Evolutionary conservation across 169 alveolate species (phyloP).

Genomic region (Cryptosporidium bovis): DNA sequence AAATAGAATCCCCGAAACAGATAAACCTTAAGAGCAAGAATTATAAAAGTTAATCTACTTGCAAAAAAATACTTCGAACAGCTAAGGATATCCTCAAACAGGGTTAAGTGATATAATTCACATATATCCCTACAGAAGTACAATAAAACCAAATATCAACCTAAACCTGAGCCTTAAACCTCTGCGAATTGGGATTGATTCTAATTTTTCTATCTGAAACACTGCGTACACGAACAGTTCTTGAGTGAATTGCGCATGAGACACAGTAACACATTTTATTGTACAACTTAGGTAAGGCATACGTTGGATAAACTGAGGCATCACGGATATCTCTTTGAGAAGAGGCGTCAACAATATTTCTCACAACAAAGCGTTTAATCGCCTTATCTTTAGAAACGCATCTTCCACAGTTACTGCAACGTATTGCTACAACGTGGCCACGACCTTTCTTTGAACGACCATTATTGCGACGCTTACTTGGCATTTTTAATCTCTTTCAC

Average conservation of each 20-base stretch:
- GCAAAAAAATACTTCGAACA: neutral
- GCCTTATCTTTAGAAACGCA: constrained; percentile 99
- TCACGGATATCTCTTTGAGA: constrained; percentile 98
- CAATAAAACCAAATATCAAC: neutral
- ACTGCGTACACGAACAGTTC: constrained; percentile 96
- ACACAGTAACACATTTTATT: constrained; percentile 99
- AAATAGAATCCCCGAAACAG: no score
- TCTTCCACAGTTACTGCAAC: constrained; percentile 99
- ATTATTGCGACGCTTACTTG: constrained; percentile 98
- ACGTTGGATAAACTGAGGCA: constrained; percentile 91
- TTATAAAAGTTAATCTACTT: neutral
- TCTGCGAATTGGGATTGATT: constrained; percentile 74
- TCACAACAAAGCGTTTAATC: constrained; percentile 96
- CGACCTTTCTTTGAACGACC: constrained; percentile 99
- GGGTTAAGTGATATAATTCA: neutral
- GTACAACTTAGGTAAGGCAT: constrained; percentile 90
- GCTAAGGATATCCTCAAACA: neutral
- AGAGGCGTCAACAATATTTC: constrained; percentile 98
- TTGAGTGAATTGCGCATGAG: constrained; percentile 99
- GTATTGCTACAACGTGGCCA: constrained; percentile 96
- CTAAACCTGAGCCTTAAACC: constrained; percentile 69
- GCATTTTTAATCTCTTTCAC: constrained; percentile 85
- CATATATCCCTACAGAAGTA: neutral
- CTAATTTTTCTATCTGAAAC: constrained; percentile 90
- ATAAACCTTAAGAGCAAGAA: neutral